phyloP scores from a whole-genome alignment of 164 flowering plant species.

The Platanus orientalis region DNA sequence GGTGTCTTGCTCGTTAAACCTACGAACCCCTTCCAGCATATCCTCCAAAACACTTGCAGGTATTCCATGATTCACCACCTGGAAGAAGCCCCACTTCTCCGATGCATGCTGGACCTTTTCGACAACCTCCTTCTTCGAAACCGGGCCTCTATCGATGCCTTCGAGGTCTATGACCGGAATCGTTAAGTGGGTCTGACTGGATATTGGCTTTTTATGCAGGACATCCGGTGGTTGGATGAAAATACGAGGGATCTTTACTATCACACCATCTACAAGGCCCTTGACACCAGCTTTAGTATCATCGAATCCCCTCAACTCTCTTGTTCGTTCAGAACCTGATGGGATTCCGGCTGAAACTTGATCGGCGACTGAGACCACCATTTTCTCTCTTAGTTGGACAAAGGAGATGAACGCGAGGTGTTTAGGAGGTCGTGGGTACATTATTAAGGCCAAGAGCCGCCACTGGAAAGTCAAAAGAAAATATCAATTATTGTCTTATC shows the following conservation, averaged over 20 bases:
- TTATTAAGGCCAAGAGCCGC: no score
- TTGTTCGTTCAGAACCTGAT: background rate
- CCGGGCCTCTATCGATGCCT: background rate
- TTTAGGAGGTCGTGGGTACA: no score
- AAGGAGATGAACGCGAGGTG: no score
- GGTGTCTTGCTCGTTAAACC: no score
- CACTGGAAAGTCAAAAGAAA: no score
- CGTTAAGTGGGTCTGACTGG: background rate
- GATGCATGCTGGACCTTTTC: constrained; percentile 11
- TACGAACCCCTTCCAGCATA: constrained; percentile 10
- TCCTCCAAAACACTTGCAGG: constrained; percentile 9
- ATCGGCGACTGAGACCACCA: no score
- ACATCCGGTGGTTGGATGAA: constrained; percentile 11
- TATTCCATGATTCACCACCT: constrained; percentile 22
- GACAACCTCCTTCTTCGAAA: constrained; percentile 3
- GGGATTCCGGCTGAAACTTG: no score
- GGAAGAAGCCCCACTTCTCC: constrained; percentile 24
- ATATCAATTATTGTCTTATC: no score
- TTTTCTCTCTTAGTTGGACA: no score
- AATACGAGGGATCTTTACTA: constrained; percentile 13
- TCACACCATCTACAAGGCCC: constrained; percentile 18
- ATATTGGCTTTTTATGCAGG: background rate
- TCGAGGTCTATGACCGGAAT: constrained; percentile 26
- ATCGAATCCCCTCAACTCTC: constrained; percentile 1
- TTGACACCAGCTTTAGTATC: constrained; percentile 16